Evolutionary conservation across 2,329 filamentous ascomycete genomes (phyloP), one percentile per base, ranked within the genome.

Genomic region (Mycocentrospora acerina): DNA sequence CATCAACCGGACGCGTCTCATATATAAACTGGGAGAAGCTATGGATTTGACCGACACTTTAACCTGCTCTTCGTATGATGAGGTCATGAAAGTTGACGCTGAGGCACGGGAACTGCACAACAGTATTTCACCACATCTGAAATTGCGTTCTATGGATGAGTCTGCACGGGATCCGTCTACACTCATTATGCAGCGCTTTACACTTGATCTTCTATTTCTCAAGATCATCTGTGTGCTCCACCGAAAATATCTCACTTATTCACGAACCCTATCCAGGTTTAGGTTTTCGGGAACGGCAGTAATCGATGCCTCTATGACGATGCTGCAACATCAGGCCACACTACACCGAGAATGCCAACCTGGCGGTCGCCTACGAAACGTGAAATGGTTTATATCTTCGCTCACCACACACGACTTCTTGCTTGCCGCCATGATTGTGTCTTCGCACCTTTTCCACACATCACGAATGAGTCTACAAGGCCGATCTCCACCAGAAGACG

Each of bases 161-260:
- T 81, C 78, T 28, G 83, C 81, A 4, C 76, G 83, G 31, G 90
- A 95, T 43, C 83, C 81, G 1, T 73, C 78, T 2, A 77, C 76
- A 15, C 57, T 83, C 22, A 79, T 96, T 41, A 85, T 95, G 72
- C 86, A 90, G 35, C 83, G 90, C 18, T 90, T 90, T 62, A 86
- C 86, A 40, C 72, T 96, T 22, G 88, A 93, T 46, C 84, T 93
- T 33, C 71, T 96, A 4, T 95, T 90, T 60, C 83, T 94, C 48
- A 95, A 95, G 69, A 86, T 90, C 13, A 78, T 95, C 55, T 94
- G 89, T 56, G 80, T 95, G 15, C 78, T 98, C 26, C 93, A 98
- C 66, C 80, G 90, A 34, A 90, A 90, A 48, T 96, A 93, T 64
- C 78, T 95, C 41, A 75, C 80, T n/a, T 80, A 83, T 42, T 87